Conservation (phyloP, 106 monocot species). For the Dendrobium chrysotoxum region DNA sequence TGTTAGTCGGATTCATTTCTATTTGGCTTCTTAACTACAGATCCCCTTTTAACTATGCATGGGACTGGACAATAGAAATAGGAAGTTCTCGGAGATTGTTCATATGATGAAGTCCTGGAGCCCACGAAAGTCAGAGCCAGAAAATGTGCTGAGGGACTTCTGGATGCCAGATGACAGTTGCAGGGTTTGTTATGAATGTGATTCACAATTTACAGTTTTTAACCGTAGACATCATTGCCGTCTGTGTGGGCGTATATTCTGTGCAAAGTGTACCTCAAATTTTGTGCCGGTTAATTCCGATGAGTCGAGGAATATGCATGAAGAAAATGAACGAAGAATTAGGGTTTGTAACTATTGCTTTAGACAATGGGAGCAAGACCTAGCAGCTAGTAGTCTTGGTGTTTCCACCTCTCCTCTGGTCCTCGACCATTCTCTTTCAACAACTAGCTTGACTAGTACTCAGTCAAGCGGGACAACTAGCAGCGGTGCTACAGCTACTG, state of each 20-base stretch:
- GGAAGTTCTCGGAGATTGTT: slow-evolving; percentile 49
- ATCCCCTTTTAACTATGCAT: slow-evolving; percentile 44
- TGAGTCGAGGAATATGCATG: slow-evolving; percentile 13
- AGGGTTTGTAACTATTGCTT: slow-evolving; percentile 87
- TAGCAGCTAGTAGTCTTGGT: slow-evolving; percentile 17
- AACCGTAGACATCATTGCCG: slow-evolving; percentile 89
- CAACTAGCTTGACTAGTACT: slow-evolving; percentile 46
- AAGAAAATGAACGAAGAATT: slow-evolving; percentile 38
- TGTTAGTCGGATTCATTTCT: not conserved
- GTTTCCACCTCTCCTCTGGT: slow-evolving; percentile 19
- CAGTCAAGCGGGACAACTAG: slow-evolving; percentile 51
- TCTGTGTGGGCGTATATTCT: slow-evolving; percentile 81
- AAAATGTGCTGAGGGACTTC: slow-evolving; percentile 58
- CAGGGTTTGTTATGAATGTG: slow-evolving; percentile 93
- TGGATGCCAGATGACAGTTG: slow-evolving; percentile 98
- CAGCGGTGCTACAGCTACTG: slow-evolving; percentile 26
- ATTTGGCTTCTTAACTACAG: slow-evolving; percentile 7
- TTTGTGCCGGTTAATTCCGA: slow-evolving; percentile 30
- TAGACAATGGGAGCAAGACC: slow-evolving; percentile 55
- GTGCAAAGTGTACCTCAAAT: slow-evolving; percentile 73
- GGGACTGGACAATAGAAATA: slow-evolving; percentile 45
- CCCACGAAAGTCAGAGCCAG: slow-evolving; percentile 36
- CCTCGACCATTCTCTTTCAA: slow-evolving; percentile 50
- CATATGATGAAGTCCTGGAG: slow-evolving; percentile 70
- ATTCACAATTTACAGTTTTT: slow-evolving; percentile 72